A percentile compares a stretch with the other conserved stretches of the same genome.
Conservation (phyloP, 352 stramenopile species). For the Pythium dissotocum region DNA sequence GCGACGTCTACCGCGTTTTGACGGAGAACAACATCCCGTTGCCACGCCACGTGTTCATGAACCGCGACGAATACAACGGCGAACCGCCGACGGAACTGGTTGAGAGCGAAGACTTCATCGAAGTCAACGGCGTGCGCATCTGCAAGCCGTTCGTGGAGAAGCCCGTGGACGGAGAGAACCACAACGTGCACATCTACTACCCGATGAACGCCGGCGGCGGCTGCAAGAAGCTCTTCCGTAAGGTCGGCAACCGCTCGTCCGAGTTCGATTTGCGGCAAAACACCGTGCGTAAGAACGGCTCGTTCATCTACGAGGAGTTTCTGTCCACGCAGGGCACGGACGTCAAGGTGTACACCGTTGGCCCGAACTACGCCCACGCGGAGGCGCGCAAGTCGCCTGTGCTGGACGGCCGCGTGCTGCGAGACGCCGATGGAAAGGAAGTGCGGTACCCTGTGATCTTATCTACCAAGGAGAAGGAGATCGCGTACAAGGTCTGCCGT, state of each 20-base stretch:
- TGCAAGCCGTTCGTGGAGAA: constrained; percentile 99
- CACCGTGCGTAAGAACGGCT: constrained; percentile 88
- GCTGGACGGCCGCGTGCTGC: constrained; percentile 97
- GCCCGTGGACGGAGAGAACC: constrained; percentile 98
- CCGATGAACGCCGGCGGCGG: constrained; percentile 97
- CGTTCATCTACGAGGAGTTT: constrained; percentile 99
- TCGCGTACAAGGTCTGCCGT: constrained; percentile 90
- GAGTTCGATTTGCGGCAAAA: constrained; percentile 97
- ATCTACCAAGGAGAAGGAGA: constrained; percentile 98
- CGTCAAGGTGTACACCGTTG: constrained; percentile 99
- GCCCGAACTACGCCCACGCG: constrained; percentile 98
- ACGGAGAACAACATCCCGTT: constrained; percentile 93
- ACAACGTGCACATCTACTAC: constrained; percentile 99
- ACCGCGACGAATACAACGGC: constrained; percentile 89
- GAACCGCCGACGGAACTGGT: constrained; percentile 37
- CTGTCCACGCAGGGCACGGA: constrained; percentile 99
- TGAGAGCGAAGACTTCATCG: constrained; percentile 78
- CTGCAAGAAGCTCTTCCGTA: constrained; percentile 99
- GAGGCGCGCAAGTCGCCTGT: constrained; percentile 99
- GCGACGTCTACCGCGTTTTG: constrained; percentile 94
- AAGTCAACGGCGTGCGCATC: constrained; percentile 94
- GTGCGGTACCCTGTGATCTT: constrained; percentile 99
- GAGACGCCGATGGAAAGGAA: constrained; percentile 98
- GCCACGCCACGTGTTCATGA: constrained; percentile 94
- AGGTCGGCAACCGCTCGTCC: constrained; percentile 90